Evolutionary conservation across 768 basidiomycete species (phyloP), one percentile per base, ranked within the genome.

Genomic region (Mycena floridula): DNA sequence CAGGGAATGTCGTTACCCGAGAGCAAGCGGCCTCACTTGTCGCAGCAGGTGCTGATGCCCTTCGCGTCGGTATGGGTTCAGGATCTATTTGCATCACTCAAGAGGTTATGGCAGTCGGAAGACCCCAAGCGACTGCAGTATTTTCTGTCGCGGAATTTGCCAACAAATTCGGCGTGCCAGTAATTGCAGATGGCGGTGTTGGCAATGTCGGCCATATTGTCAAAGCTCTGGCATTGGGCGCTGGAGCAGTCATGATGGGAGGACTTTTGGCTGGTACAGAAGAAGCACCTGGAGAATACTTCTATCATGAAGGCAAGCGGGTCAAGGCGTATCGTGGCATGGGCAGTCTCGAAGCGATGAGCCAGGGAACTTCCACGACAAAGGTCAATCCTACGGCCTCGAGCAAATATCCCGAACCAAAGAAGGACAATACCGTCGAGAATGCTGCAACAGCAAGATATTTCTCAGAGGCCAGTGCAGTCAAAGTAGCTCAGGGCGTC

Each of bases 21-120:
- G 94, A 96, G 59, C 96, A 98, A 60, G 95, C 96, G 1, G 96
- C 96, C 13, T 80, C 73, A 20, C 81, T 99, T 48, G 97, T 99
- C 53, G 82, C 76, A 7, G 94, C 92, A 2, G 96, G 96, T 35
- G 96, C 94, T 3, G 96, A 99, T 55, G 95, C 76, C n/a, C 76
- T 98, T 9, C 85, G 92, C 20, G 76, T 99, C 27, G 96, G 96
- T 32, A 99, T 99, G 96, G 96, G 96, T 27, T 89, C 86, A 7
- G 96, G 96, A 7, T 95, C 91, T 5, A 99, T 99, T 59, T 99
- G 96, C 62, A 99, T 99, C 67, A 99, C 96, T 5, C 96, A 99
- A 66, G 96, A 98, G 60, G 87, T 99, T 56, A 98, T 97, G 89
- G 96, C 96, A 8, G 95, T 98, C 42, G 96, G 96, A 12, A 81